Evolutionary conservation across 495 filamentous ascomycete species (phyloP), one percentile per base, ranked within the genome.

Genomic region (Niebla homalea): DNA sequence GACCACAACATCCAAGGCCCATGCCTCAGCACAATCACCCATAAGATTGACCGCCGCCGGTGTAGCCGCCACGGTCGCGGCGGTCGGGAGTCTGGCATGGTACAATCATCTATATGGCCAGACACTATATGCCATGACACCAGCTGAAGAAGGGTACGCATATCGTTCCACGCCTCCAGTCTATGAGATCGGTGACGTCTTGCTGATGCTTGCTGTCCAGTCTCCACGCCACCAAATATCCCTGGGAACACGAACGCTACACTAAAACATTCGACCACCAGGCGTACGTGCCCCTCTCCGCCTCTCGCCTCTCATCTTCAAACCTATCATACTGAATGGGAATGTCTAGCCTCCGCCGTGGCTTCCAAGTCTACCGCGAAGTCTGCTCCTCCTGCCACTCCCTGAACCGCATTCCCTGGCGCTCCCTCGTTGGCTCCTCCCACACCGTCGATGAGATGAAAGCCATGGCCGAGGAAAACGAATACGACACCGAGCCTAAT

Each of bases 321-420:
- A 10, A 39, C 25, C 43, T 36, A 44, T 37, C 48, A 26, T 57
- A 52, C 62, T 70, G 50, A 71, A 57, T 49, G 46, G 49, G n/a
- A 8, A 4, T 2, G 50, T 43, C 44, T 43, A 95, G 90, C 60
- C 89, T 99, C 59, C 92, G 93, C 62, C 89, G 93, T 71, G 93
- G 93, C 70, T 97, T 99, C 81, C 93, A 95, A 74, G 93, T 99
- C 64, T 99, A 99, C 79, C 88, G 83, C 60, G 93, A 99, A 71
- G 93, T 99, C 59, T 99, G 93, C 77, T 79, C 90, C 45, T 83
- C 86, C 51, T 99, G 93, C 76, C 93, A 99, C 77, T 97, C 93
- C 47, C 82, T 99, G 46, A 80, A 76, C 64, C 85, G 93, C 70
- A 79, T 99, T 43, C 89, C 93, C 45, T 99, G 90, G 79, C 87